phyloP scores from a whole-genome alignment of 1,139 yeast genomes.

The Pneumocystis carinii region DNA sequence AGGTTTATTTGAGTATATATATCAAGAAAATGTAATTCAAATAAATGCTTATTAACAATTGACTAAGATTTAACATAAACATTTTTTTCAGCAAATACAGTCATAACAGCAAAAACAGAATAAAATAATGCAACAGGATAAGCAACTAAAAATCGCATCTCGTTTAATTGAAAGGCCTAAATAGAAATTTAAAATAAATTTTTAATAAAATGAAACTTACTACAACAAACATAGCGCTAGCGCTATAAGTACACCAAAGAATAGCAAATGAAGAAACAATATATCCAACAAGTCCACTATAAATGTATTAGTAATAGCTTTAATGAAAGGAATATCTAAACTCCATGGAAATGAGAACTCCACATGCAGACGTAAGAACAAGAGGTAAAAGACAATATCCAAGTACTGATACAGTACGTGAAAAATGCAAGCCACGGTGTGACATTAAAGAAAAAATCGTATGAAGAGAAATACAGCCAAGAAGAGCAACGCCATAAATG shows the following conservation, averaged over 20 bases:
- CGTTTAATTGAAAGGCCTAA: conserved; percentile 45
- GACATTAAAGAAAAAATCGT: conserved; percentile 78
- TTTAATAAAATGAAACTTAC: conserved; percentile 24
- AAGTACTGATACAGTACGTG: conserved; percentile 73
- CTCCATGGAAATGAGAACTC: conserved; percentile 55
- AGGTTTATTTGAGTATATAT: not conserved
- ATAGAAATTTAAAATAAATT: not conserved
- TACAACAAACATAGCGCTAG: conserved; percentile 84
- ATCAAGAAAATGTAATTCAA: not conserved
- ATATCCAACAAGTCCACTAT: conserved; percentile 55
- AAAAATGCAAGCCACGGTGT: conserved; percentile 39
- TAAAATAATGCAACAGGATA: conserved; percentile 88
- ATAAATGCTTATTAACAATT: not conserved
- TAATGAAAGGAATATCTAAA: conserved; percentile 6
- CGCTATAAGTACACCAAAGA: conserved; percentile 88
- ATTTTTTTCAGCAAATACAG: conserved; percentile 39
- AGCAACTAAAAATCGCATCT: conserved; percentile 81
- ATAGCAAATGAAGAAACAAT: conserved; percentile 53
- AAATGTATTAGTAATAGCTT: not conserved
- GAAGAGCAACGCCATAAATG: conserved; percentile 86
- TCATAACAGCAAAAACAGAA: conserved; percentile 90
- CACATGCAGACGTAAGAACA: conserved; percentile 62
- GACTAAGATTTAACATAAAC: not conserved
- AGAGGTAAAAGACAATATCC: conserved; percentile 90
- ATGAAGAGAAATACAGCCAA: conserved; percentile 79